A percentile compares a stretch with the other conserved stretches of the same genome.
phyloP scores from a whole-genome alignment of 345 rosid species.

The Populus tremula region DNA sequence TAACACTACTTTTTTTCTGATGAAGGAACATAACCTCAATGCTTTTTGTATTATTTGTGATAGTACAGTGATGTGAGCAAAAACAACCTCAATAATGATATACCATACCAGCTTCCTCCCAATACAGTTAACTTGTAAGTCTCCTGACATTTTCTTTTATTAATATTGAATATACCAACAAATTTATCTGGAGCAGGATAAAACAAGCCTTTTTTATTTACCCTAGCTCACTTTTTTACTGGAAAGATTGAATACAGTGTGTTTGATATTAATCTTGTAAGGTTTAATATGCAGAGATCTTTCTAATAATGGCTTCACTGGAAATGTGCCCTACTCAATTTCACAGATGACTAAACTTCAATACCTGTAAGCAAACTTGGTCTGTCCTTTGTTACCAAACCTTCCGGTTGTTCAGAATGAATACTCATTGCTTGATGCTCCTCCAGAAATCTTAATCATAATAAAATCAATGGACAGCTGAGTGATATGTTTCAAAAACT shows the following conservation, averaged over 20 bases:
- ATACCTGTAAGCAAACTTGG: constrained; percentile 53
- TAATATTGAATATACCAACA: no score
- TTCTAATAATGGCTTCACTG: constrained; percentile 68
- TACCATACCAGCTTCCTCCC: constrained; percentile 96
- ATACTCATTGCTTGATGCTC: constrained; percentile 19
- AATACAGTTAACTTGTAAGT: constrained; percentile 62
- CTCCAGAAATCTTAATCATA: constrained; percentile 63
- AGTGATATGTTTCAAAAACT: constrained; percentile 85
- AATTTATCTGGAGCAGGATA: neutral
- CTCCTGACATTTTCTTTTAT: neutral
- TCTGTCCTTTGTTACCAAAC: neutral
- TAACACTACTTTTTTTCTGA: constrained; percentile 5
- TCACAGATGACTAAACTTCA: constrained; percentile 70
- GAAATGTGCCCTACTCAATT: constrained; percentile 78
- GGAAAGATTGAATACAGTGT: no score
- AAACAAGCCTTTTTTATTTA: neutral
- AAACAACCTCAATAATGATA: constrained; percentile 71
- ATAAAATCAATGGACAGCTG: constrained; percentile 71
- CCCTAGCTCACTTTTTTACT: no score
- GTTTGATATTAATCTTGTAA: constrained; percentile 8
- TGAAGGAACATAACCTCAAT: constrained; percentile 20
- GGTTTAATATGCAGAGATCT: constrained; percentile 62
- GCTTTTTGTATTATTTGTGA: constrained; percentile 35
- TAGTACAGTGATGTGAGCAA: constrained; percentile 87
- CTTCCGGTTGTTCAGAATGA: neutral